Evolutionary conservation across 192 early-diverging fungal species (phyloP).

Genomic region (Backusella tuberculispora): DNA sequence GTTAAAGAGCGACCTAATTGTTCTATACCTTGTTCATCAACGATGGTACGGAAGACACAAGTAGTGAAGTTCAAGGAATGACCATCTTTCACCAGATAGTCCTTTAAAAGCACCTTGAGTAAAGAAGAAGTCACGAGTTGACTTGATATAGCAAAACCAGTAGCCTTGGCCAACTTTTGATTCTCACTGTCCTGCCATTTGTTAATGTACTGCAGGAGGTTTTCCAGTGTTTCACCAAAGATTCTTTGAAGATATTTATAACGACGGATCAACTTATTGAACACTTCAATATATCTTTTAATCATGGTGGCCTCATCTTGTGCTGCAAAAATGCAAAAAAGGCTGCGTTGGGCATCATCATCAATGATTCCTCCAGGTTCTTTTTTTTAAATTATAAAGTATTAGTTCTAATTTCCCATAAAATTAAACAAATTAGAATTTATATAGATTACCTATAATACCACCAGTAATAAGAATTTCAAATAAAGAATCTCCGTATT

Average conservation of each 20-base stretch:
- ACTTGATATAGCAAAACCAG: constrained; percentile 71
- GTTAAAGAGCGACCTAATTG: constrained; percentile 75
- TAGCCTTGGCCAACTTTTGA: constrained; percentile 77
- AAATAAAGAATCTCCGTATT: constrained; percentile 94
- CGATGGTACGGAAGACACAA: constrained; percentile 76
- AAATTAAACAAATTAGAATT: no score
- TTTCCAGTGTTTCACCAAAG: constrained; percentile 84
- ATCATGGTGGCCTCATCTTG: constrained; percentile 71
- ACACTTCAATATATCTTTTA: constrained; percentile 79
- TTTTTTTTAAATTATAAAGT: constrained; percentile 15
- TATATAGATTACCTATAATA: constrained; percentile 67
- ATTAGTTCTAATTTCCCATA: no score
- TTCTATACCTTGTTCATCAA: constrained; percentile 75
- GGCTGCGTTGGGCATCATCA: constrained; percentile 76
- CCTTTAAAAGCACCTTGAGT: constrained; percentile 81
- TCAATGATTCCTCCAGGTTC: constrained; percentile 81
- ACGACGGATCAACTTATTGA: constrained; percentile 88
- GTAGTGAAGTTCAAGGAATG: constrained; percentile 85
- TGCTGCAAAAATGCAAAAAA: constrained; percentile 79
- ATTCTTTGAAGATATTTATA: constrained; percentile 92
- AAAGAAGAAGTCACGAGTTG: constrained; percentile 73
- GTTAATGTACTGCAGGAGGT: constrained; percentile 89
- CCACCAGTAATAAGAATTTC: constrained; percentile 93
- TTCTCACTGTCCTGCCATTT: constrained; percentile 81
- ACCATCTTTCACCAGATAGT: constrained; percentile 94